These are phyloP conservation scores for Pythium dissimile DNA, from an alignment of 352 stramenopile species.

Conservation along the genomic window DNA sequence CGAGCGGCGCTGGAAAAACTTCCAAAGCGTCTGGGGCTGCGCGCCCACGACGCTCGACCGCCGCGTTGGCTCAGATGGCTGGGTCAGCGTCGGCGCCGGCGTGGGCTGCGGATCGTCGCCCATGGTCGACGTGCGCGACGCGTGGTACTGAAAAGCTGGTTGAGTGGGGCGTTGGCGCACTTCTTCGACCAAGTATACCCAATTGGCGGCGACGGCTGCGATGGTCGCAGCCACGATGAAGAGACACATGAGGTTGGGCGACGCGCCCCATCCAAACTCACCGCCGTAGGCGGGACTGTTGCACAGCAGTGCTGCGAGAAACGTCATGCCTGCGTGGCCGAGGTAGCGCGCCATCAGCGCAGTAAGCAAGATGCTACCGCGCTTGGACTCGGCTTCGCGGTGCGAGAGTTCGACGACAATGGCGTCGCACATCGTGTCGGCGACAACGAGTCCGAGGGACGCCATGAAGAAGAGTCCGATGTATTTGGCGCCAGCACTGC, in stretches of 20 bases:
- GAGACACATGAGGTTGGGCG: slow-evolving; percentile 42
- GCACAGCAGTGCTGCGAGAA: slow-evolving; percentile 49
- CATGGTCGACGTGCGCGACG: slow-evolving; percentile 8
- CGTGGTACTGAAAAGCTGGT: neutral
- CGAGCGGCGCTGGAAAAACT: slow-evolving; percentile 32
- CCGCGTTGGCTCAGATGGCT: neutral
- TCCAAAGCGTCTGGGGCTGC: slow-evolving; percentile 22
- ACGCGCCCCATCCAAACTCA: slow-evolving; percentile 40
- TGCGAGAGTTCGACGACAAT: slow-evolving; percentile 46
- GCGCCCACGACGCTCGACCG: neutral
- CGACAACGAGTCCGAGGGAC: slow-evolving; percentile 47
- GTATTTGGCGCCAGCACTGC: slow-evolving; percentile 36
- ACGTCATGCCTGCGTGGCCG: slow-evolving; percentile 35
- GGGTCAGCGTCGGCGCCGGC: neutral
- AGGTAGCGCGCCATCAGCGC: slow-evolving; percentile 35
- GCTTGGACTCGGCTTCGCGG: slow-evolving; percentile 7
- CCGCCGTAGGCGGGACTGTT: slow-evolving; percentile 52
- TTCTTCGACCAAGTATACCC: slow-evolving; percentile 37
- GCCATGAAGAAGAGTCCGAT: slow-evolving; percentile 46
- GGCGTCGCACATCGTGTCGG: slow-evolving; percentile 38
- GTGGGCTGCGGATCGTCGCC: neutral
- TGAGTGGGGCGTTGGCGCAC: neutral
- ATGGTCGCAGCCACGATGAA: slow-evolving; percentile 28
- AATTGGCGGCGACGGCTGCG: slow-evolving; percentile 24
- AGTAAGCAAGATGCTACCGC: slow-evolving; percentile 26